A percentile compares a stretch with the other conserved stretches of the same genome.
Evolutionary conservation across 768 basidiomycete species (phyloP).

Genomic region (Asterophora lycoperdoides): DNA sequence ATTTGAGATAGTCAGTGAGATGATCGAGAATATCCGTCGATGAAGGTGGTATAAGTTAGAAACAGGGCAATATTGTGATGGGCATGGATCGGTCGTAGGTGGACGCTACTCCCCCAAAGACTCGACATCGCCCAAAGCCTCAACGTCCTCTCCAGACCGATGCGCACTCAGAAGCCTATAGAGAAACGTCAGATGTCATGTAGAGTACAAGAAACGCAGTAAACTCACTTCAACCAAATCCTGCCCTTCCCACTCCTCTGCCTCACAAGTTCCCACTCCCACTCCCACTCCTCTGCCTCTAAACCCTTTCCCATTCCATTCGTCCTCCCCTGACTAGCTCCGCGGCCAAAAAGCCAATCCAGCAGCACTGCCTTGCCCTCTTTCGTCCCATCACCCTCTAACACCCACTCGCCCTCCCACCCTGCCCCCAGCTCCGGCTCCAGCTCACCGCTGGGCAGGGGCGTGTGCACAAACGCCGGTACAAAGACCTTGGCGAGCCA

Average conservation of each 20-base stretch:
- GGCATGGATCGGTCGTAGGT: too few relatives aligned
- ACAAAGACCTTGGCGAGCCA: constrained; percentile 53
- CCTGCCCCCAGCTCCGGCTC: constrained; percentile 60
- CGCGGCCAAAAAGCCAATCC: constrained; percentile 32
- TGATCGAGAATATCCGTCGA: too few relatives aligned
- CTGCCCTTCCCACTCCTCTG: constrained; percentile 12
- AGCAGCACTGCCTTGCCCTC: constrained; percentile 71
- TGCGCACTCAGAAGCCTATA: too few relatives aligned
- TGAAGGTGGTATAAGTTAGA: too few relatives aligned
- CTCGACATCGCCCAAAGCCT: too few relatives aligned
- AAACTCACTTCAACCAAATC: constrained; percentile 12
- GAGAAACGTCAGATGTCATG: too few relatives aligned
- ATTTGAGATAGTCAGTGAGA: too few relatives aligned
- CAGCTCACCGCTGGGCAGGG: constrained; percentile 53
- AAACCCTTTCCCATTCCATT: constrained; percentile 60
- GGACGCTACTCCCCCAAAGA: too few relatives aligned
- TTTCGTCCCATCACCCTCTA: constrained; percentile 33
- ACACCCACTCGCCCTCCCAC: constrained; percentile 30
- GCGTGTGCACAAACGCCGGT: constrained; percentile 56
- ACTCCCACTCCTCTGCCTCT: constrained; percentile 43
- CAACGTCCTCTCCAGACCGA: too few relatives aligned
- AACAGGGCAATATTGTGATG: too few relatives aligned
- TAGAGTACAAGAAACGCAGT: too few relatives aligned
- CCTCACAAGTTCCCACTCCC: constrained; percentile 14
- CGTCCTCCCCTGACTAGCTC: constrained; percentile 50